Evolutionary conservation across 805 yeast species (phyloP), one percentile per base, ranked within the genome.

Genomic region (Teunomyces lycoperdinae): DNA sequence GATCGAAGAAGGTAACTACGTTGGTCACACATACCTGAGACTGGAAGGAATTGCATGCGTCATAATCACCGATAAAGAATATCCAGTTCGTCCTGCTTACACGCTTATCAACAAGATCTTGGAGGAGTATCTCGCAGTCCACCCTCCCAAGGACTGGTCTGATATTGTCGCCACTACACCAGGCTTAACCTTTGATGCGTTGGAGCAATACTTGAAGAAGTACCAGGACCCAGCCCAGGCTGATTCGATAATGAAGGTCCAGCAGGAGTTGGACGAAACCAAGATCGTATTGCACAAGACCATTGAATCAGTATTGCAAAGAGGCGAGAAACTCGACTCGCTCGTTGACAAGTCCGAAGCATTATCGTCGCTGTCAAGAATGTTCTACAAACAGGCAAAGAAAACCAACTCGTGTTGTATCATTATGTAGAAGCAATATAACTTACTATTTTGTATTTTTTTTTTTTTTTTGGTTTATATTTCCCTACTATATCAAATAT

Each of bases 181-280:
- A 13, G 62, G 67, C 10, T 73, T 85, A 47, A 68, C 70, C 34
- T 83, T 79, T 64, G 80, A 80, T 24, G 81, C 79, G 50, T 75
- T 92, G 59, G 87, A 83, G 29, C 71, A 70, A 24, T 90, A 90
- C 64, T 71, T 94, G 56, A 71, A 75, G 58, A 88, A 88, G 62
- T 94, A 94, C 71, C 99, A 94, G 72, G 96, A 94, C 66, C 99
- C 99, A 28, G 78, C 86, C 36, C 96, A 94, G 73, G 98, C 98
- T 0, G 99, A 94, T 66, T 86, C 97, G 9, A 83, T 94, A 53
- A 85, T 94, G 96, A 87, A 86, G 67, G 99, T 94, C 17, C 99
- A 94, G 74, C 96, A 90, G 64, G 99, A 94, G 69, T 80, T 94
- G 60, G 99, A 94, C 68, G 99, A 94, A 64, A 94, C 99, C 32